Evolutionary conservation across 176 grass and related monocot species (phyloP), one percentile per base, ranked within the genome.

Genomic region (Metroxylon sagu): DNA sequence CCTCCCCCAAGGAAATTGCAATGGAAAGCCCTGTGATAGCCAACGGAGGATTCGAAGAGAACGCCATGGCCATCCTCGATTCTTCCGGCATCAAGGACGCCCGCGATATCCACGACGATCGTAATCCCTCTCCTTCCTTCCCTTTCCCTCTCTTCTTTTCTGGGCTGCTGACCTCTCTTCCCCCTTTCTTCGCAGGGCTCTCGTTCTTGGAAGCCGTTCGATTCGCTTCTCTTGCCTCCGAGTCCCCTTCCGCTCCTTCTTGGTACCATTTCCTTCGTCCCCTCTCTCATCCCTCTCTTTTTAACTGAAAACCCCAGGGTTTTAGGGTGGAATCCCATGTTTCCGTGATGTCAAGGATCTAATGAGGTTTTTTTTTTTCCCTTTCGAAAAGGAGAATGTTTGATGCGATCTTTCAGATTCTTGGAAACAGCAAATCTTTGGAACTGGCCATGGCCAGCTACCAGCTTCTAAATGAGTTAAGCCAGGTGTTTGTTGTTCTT

Each of bases 11-110:
- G 6, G 12, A 39, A 12, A 10, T 8, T 39, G 35, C 10, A 43
- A 43, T 43, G 35, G 35, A 43, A 10, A 43, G 12, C 35, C 35
- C 35, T 43, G 12, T 2, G 8, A 12, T 43, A 14, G 10, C 35
- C 26, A 15, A 19, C 10, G 65, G 64, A 25, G 68, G 73, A 12
- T 73, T 86, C 59, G 86, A 95, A 65, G 90, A 89, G 64, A 95
- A 95, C 77, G 82, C 74, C 73, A 90, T 95, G 86, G 86, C 86
- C 16, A 80, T 95, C 75, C 86, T 95, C 60, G 86, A 93, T 43
- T 78, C 80, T 19, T 87, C 74, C 57, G 86, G 83, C 74, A 82
- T 95, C 83, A 90, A 79, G 80, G 86, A 87, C 25, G 76, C 83
- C 26, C 77, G 69, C 14, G 91, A 95, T 56, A 57, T 95, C 64